phyloP scores from a whole-genome alignment of 176 grass and related monocot genomes.

The Cymbopogon citratus region DNA sequence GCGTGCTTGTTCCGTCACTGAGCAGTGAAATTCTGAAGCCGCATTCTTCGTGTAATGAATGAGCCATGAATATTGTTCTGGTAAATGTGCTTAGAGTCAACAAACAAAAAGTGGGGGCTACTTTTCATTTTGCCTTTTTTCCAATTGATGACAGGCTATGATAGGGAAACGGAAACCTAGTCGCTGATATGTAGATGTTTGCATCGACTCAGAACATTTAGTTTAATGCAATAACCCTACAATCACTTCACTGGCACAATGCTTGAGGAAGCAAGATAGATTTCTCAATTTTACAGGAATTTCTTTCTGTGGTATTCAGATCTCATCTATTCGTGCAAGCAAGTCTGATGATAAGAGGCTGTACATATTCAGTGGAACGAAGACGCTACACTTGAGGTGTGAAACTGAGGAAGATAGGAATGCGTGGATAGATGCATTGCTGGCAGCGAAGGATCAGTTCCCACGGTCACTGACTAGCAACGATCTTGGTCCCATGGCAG shows the following conservation, averaged over 20 bases:
- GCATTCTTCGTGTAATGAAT: constrained; percentile 43
- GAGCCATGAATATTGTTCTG: constrained; percentile 24
- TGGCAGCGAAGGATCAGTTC: constrained; percentile 67
- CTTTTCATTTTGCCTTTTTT: constrained; percentile 19
- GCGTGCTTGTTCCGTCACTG: neutral
- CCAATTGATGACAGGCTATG: constrained; percentile 14
- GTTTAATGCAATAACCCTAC: neutral
- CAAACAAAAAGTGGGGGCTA: neutral
- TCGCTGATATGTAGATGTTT: constrained; percentile 9
- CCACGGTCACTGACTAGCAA: constrained; percentile 47
- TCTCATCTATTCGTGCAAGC: constrained; percentile 83
- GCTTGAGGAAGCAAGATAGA: constrained; percentile 2
- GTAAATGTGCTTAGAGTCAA: constrained; percentile 16
- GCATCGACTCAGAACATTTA: neutral
- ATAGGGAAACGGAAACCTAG: neutral
- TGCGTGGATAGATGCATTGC: constrained; percentile 66
- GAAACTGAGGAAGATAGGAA: constrained; percentile 74
- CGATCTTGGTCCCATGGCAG: constrained; percentile 45
- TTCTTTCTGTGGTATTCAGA: constrained; percentile 50
- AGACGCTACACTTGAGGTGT: constrained; percentile 82
- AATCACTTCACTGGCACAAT: constrained; percentile 18
- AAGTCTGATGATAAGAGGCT: constrained; percentile 99
- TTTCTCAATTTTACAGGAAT: constrained; percentile 4
- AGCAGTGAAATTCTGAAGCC: constrained; percentile 12
- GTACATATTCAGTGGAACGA: constrained; percentile 94